phyloP scores from a whole-genome alignment of 305 asterid species.

The Salvia sclarea region DNA sequence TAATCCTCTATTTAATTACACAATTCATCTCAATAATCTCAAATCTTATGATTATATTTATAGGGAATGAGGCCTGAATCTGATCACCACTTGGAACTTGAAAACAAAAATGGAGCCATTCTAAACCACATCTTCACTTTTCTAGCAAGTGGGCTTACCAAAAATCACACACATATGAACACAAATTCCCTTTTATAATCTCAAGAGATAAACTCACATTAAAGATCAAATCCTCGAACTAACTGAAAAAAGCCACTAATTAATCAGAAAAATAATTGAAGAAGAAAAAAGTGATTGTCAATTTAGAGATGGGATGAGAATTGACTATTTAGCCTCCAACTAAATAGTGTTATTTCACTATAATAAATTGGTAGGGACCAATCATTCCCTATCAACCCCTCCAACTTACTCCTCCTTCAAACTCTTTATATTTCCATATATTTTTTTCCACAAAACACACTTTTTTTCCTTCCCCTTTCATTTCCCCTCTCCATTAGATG shows the following conservation, averaged over 20 bases:
- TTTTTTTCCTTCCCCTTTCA: too few species aligned
- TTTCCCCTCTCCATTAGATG: too few species aligned
- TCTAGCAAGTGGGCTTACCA: conserved; percentile 21
- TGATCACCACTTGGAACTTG: not conserved
- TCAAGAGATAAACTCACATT: not conserved
- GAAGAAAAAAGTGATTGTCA: not conserved
- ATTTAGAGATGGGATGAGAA: conserved; percentile 15
- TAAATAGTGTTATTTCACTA: conserved; percentile 36
- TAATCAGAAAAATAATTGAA: not conserved
- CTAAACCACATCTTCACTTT: not conserved
- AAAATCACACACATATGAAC: not conserved
- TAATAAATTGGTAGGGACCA: conserved; percentile 51
- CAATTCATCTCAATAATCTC: not conserved
- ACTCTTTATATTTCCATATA: too few species aligned
- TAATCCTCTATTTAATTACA: not conserved
- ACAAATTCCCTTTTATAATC: not conserved
- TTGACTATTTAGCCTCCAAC: conserved; percentile 47
- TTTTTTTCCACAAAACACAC: too few species aligned
- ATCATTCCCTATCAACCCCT: conserved; percentile 37
- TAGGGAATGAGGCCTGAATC: conserved; percentile 6
- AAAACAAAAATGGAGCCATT: not conserved
- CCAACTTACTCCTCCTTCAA: conserved; percentile 24
- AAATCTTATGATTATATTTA: not conserved
- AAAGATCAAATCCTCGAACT: not conserved
- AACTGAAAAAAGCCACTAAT: not conserved